Base-by-base conservation (phyloP, 1,284 basidiomycete species). In the Apiotrichum akiyoshidainum region DNA sequence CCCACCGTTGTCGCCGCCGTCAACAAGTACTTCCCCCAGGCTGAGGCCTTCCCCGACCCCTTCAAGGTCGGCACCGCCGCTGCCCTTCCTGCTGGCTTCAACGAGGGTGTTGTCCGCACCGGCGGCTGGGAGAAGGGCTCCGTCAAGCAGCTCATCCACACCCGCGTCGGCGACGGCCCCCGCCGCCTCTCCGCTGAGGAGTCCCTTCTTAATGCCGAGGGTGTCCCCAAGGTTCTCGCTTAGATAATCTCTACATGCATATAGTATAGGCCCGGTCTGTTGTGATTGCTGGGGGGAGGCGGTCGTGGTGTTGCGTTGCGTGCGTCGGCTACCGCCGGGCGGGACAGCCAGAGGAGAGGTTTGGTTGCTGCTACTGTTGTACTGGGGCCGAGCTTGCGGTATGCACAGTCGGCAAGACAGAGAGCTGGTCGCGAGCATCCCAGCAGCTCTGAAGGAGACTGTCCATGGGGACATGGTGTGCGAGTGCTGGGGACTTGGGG, bases 101-200 rank as follows among this genome's bases (percentile, higher is more conserved):
- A 95, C 73, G 79, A 81, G 50, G 82, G 79, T 41, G 90, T 94
- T 1, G 85, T 89, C 33, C 86, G 86, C 10, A 55, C 64, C 39
- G 72, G 70, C 72, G 83, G 81, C 46, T 90, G 86, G 75, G 83
- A 83, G 42, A 80, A 83, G 21, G 92, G 89, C 0, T 85, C 87
- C 6, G 90, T 97, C 48, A 92, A 91, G 76, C 81, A 85, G 7
- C 81, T 96, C 70, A 96, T 97, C 58, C 92, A 95, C 77, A 96
- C 93, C 14, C 81, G 83, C 55, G 89, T 97, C 21, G 93, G 93
- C 1, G 92, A 92, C 73, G 93, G 93, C 1, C 93, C 93, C 1
- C 83, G 92, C 65, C 70, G 68, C 33, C 65, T 82, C 37, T 63
- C 53, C 1, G 60, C 68, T 21, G 70, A 73, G 48, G 78, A 80